Conservation (phyloP, 495 filamentous ascomycete species). For the Aspergillus affinis region DNA sequence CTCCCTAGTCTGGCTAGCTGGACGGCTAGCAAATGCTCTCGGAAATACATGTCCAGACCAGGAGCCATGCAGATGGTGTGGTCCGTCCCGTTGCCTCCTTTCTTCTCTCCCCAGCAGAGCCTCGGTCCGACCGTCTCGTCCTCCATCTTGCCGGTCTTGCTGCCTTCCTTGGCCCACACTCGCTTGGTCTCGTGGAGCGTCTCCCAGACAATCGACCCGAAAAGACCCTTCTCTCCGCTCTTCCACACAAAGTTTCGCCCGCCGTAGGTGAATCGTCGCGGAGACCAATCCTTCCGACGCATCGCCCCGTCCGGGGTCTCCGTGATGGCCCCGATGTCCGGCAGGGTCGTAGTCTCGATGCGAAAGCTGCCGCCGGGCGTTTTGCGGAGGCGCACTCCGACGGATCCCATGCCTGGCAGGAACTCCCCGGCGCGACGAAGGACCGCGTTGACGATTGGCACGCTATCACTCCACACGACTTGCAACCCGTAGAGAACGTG, state of each 20-base stretch:
- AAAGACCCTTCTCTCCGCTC: conserved; percentile 15
- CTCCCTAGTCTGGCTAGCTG: conserved; percentile 19
- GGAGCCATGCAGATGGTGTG: conserved; percentile 20
- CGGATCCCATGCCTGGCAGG: conserved; percentile 16
- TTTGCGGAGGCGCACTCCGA: conserved; percentile 17
- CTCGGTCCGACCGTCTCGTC: conserved; percentile 21
- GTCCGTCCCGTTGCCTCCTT: conserved; percentile 14
- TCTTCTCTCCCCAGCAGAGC: conserved; percentile 24
- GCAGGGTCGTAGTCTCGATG: conserved; percentile 15
- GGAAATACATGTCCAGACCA: conserved; percentile 19
- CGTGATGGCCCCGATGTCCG: conserved; percentile 15
- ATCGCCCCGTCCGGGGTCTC: conserved; percentile 21
- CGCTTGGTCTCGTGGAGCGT: conserved; percentile 22
- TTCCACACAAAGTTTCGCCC: conserved; percentile 24
- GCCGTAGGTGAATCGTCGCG: conserved; percentile 21
- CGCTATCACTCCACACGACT: conserved; percentile 19
- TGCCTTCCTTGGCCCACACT: conserved; percentile 22
- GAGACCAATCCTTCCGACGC: conserved; percentile 19
- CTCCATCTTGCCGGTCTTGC: conserved; percentile 20
- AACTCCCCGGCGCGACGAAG: conserved; percentile 21
- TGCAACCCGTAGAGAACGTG: conserved; percentile 22
- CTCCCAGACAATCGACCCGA: conserved; percentile 20
- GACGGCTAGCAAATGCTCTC: conserved; percentile 23
- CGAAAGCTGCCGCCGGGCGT: conserved; percentile 19
- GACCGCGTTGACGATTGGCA: conserved; percentile 17